phyloP scores from a whole-genome alignment of 164 flowering plant genomes.

The Vitis rotundifolia region DNA sequence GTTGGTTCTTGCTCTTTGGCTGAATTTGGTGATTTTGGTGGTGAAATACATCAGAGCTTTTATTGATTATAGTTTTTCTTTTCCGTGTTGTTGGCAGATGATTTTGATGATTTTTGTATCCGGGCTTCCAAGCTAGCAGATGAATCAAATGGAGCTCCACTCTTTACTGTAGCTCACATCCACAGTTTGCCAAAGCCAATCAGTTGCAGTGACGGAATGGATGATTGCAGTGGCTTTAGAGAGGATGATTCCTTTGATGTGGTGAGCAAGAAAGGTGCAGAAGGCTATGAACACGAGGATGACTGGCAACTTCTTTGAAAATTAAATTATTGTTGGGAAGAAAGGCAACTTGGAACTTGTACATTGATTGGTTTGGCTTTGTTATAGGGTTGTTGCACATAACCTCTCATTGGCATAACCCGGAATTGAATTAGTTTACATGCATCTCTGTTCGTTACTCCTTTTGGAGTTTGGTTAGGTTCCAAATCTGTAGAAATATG shows the following conservation, averaged over 20 bases:
- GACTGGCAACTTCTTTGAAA: conserved; percentile 89
- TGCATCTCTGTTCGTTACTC: too few relatives aligned
- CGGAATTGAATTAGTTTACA: too few relatives aligned
- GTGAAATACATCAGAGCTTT: background rate
- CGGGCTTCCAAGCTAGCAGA: conserved; percentile 74
- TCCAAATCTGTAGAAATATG: too few relatives aligned
- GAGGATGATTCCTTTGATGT: conserved; percentile 33
- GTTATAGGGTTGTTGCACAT: too few relatives aligned
- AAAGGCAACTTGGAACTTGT: too few relatives aligned
- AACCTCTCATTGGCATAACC: too few relatives aligned
- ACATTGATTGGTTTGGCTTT: too few relatives aligned
- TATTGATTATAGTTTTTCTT: background rate
- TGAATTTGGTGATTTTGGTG: background rate
- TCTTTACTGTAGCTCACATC: conserved; percentile 63
- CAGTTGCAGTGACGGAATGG: conserved; percentile 17
- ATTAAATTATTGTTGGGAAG: background rate
- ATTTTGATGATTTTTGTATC: conserved; percentile 81
- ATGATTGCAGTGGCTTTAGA: conserved; percentile 7
- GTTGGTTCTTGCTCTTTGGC: conserved; percentile 1
- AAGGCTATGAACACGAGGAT: conserved; percentile 46
- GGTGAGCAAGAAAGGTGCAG: conserved; percentile 18
- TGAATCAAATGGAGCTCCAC: conserved; percentile 81
- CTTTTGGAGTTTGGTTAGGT: too few relatives aligned
- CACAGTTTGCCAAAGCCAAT: conserved; percentile 27
- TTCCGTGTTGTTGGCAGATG: conserved; percentile 45